Conservation (phyloP, 257 asterid genomes). For the Penstemon newberryi region DNA sequence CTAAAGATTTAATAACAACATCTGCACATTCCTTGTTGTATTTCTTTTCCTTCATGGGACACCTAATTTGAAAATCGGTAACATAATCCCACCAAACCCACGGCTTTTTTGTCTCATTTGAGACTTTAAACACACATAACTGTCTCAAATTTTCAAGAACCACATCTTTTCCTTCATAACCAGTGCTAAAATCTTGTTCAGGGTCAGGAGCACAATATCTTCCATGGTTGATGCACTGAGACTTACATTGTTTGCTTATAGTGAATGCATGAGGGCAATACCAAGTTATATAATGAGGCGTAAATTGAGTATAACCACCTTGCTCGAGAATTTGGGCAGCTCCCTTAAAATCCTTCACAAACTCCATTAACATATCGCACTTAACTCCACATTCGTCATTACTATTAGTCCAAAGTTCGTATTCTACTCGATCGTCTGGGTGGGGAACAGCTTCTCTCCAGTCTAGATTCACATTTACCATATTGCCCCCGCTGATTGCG, state of each 20-base stretch:
- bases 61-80: constrained; percentile 54
- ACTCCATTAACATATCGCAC: constrained; percentile 53
- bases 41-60: constrained; percentile 59
- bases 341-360: constrained; percentile 52
- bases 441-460: constrained; percentile 63
- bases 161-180: constrained; percentile 58
- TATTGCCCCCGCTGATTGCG: constrained; percentile 40
- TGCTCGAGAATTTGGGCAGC: constrained; percentile 53
- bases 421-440: constrained; percentile 56
- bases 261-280: constrained; percentile 55
- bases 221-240: constrained; percentile 54
- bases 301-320: constrained; percentile 55
- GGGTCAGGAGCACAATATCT: constrained; percentile 60
- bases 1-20: constrained; percentile 48
- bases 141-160: constrained; percentile 53
- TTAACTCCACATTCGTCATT: constrained; percentile 50
- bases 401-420: constrained; percentile 54
- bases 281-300: constrained; percentile 58
- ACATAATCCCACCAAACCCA: constrained; percentile 62
- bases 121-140: constrained; percentile 49
- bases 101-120: constrained; percentile 43
- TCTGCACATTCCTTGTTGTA: constrained; percentile 50
- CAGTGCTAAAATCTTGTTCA: constrained; percentile 52
- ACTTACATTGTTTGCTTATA: constrained; percentile 51
- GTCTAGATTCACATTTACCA: constrained; percentile 54